Evolutionary conservation across 2,329 filamentous ascomycete species (phyloP).

Genomic region (Diaporthe citri): DNA sequence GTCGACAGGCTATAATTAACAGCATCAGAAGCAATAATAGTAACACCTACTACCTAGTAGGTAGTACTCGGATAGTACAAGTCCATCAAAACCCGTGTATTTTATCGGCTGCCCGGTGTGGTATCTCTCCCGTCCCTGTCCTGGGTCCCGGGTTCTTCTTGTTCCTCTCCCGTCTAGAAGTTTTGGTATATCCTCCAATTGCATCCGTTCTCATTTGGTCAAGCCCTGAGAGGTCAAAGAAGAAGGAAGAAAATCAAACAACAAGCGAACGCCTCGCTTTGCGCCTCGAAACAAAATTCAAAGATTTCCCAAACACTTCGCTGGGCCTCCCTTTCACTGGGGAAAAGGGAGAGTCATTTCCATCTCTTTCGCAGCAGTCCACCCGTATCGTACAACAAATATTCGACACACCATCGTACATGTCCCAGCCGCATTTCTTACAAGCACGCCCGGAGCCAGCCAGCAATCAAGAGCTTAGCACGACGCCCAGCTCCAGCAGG

Average conservation of each 20-base stretch:
- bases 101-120: slow-evolving; percentile 18
- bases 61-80: slow-evolving; percentile 5
- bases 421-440: neutral
- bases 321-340: neutral
- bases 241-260: neutral
- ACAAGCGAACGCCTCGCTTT: slow-evolving; percentile 24
- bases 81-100: neutral
- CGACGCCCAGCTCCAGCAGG: slow-evolving; percentile 69
- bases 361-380: neutral
- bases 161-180: neutral
- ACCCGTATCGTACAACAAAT: slow-evolving; percentile 14
- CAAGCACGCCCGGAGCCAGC: too few species aligned
- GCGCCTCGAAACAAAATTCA: neutral
- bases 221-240: neutral
- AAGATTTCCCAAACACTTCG: neutral
- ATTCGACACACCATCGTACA: slow-evolving; percentile 1
- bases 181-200: slow-evolving; percentile 34
- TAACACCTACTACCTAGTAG: neutral
- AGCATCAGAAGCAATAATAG: slow-evolving; percentile 7
- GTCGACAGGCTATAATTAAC: neutral
- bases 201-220: neutral
- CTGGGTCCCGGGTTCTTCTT: neutral
- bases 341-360: neutral
- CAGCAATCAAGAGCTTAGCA: slow-evolving; percentile 59
- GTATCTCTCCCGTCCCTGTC: neutral